These are phyloP conservation scores for Starmerella roubikii DNA, from an alignment of 805 yeast species.

Conservation along the genomic window DNA sequence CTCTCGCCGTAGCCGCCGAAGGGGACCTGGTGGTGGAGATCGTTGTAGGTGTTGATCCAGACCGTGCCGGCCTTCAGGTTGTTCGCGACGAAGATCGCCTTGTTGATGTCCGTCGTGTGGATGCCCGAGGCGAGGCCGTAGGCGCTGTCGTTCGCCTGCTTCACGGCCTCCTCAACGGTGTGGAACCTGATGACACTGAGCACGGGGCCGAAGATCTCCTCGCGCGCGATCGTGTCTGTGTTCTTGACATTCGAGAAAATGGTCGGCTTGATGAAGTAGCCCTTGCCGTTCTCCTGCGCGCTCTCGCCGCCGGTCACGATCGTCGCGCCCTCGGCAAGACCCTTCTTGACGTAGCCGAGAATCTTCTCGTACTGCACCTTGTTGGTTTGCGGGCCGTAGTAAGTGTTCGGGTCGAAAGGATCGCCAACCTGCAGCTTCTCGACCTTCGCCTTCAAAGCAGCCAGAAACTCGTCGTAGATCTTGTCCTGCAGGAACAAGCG, in stretches of 20 bases:
- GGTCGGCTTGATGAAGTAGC: constrained; percentile 57
- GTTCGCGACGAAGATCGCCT: constrained; percentile 51
- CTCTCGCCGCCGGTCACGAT: constrained; percentile 67
- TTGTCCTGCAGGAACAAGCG: constrained; percentile 77
- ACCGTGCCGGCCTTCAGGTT: constrained; percentile 54
- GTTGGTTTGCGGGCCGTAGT: constrained; percentile 87
- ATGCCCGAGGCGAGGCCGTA: constrained; percentile 79
- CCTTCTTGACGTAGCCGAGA: constrained; percentile 57
- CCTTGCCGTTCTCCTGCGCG: constrained; percentile 34
- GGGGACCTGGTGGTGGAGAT: constrained; percentile 50
- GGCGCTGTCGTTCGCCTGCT: constrained; percentile 53
- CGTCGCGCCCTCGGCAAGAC: constrained; percentile 58
- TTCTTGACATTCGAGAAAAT: constrained; percentile 58
- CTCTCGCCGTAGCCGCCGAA: constrained; percentile 72
- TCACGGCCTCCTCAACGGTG: constrained; percentile 53
- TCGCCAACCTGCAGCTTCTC: constrained; percentile 50
- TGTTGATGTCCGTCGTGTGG: constrained; percentile 52
- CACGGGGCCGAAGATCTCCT: constrained; percentile 85
- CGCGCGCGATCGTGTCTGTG: constrained; percentile 51
- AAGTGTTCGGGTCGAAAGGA: constrained; percentile 59
- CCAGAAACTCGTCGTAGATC: constrained; percentile 60
- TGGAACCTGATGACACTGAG: constrained; percentile 53
- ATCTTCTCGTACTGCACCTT: constrained; percentile 62
- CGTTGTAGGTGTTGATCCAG: constrained; percentile 58
- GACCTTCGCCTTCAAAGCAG: constrained; percentile 40